Percentiles rank a stretch among this genome's conserved stretches.
These are phyloP conservation scores for Calonectria hongkongensis DNA, from an alignment of 2,329 filamentous ascomycete species.

Conservation along the genomic window DNA sequence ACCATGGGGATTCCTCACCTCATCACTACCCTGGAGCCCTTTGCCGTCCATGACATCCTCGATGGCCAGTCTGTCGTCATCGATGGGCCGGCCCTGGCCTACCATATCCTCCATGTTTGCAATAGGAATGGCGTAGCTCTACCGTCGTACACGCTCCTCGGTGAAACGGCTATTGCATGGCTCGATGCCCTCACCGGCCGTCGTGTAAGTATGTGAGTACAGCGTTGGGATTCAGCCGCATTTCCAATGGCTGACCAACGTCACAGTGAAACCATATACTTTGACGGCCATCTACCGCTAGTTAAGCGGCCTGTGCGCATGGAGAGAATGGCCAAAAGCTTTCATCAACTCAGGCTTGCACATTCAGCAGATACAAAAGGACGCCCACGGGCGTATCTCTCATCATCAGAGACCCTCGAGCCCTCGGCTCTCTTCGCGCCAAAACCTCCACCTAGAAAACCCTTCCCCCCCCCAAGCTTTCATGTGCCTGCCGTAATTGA, in stretches of 20 bases:
- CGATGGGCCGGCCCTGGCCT: conserved; percentile 87
- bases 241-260: conserved; percentile 26
- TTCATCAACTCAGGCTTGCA: conserved; percentile 72
- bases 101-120: conserved; percentile 80
- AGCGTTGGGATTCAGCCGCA: neutral
- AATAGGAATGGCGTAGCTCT: conserved; percentile 70
- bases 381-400: conserved; percentile 52
- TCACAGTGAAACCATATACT: conserved; percentile 79
- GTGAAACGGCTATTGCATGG: conserved; percentile 75
- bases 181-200: conserved; percentile 74
- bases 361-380: conserved; percentile 56
- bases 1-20: conserved; percentile 78
- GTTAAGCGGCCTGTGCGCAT: conserved; percentile 79
- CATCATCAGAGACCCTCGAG: conserved; percentile 37
- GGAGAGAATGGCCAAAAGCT: conserved; percentile 74
- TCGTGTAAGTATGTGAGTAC: conserved; percentile 77
- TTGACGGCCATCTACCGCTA: conserved; percentile 87
- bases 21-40: conserved; percentile 71
- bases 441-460: conserved; percentile 55
- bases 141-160: conserved; percentile 79
- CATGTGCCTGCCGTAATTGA: conserved; percentile 87
- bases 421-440: conserved; percentile 52
- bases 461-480: conserved; percentile 76
- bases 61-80: conserved; percentile 71
- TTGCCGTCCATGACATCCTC: conserved; percentile 66